Evolutionary conservation across 1,139 yeast species (phyloP).

Genomic region (Pichia sp.): DNA sequence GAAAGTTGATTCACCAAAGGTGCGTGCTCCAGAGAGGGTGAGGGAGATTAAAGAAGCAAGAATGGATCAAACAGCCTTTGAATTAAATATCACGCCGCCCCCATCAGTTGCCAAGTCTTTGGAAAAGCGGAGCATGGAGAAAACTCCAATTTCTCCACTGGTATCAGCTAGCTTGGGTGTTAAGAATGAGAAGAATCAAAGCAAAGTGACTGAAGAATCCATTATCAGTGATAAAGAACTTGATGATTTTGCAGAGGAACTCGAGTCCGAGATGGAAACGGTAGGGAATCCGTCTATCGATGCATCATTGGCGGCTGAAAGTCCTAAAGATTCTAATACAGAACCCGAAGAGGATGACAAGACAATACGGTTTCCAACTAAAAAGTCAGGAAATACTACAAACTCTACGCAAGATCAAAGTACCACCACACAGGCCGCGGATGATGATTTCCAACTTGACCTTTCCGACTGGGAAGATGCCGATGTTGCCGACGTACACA

Average conservation of each 20-base stretch:
- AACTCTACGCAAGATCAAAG: neutral
- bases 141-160: neutral
- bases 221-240: slow-evolving; percentile 27
- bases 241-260: slow-evolving; percentile 22
- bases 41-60: slow-evolving; percentile 8
- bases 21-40: neutral
- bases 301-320: no score
- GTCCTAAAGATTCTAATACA: neutral
- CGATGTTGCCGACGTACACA: slow-evolving; percentile 9
- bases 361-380: neutral
- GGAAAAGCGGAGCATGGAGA: no score
- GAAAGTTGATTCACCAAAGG: no score
- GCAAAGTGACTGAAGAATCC: neutral
- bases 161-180: neutral
- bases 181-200: neutral
- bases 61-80: slow-evolving; percentile 8
- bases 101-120: no score
- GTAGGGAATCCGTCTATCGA: no score
- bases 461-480: slow-evolving; percentile 21
- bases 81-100: slow-evolving; percentile 6
- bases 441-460: slow-evolving; percentile 9
- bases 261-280: slow-evolving; percentile 23
- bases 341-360: neutral
- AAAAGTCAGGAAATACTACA: neutral
- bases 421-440: neutral